Percentiles rank a stretch among this genome's conserved stretches.
phyloP scores from a whole-genome alignment of 2,329 filamentous ascomycete genomes.

The Monilinia polystroma region DNA sequence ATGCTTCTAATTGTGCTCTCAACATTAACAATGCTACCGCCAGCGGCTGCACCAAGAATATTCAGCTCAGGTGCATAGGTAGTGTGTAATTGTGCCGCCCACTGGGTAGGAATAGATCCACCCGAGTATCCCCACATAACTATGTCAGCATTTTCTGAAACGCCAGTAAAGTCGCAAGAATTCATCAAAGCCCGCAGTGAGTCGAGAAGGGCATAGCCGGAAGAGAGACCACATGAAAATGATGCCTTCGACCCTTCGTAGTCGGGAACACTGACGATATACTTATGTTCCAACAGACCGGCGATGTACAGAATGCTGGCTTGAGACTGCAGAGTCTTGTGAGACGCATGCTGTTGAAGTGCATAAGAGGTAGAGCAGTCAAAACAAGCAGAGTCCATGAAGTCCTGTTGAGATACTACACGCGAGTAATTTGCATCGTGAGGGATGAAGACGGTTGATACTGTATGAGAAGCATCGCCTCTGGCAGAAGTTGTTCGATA shows the following conservation, averaged over 20 bases:
- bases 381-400: constrained; percentile 44
- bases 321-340: constrained; percentile 38
- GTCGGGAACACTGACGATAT: constrained; percentile 29
- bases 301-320: constrained; percentile 27
- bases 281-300: constrained; percentile 22
- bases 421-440: not conserved
- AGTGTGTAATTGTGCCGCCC: constrained; percentile 52
- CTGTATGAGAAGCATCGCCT: constrained; percentile 42
- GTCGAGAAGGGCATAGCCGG: constrained; percentile 29
- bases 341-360: constrained; percentile 10
- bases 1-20: constrained; percentile 41
- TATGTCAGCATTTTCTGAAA: not conserved
- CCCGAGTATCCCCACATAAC: constrained; percentile 57
- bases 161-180: not conserved
- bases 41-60: constrained; percentile 50
- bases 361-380: constrained; percentile 44
- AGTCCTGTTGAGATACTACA: constrained; percentile 47
- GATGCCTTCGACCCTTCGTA: constrained; percentile 29
- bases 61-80: constrained; percentile 54
- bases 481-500: constrained; percentile 44
- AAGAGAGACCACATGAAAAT: constrained; percentile 23
- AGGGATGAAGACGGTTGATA: constrained; percentile 44
- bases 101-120: constrained; percentile 52
- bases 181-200: constrained; percentile 28
- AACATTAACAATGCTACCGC: constrained; percentile 48